phyloP scores from a whole-genome alignment of 495 filamentous ascomycete species.

The Sphaerosporella brunnea region DNA sequence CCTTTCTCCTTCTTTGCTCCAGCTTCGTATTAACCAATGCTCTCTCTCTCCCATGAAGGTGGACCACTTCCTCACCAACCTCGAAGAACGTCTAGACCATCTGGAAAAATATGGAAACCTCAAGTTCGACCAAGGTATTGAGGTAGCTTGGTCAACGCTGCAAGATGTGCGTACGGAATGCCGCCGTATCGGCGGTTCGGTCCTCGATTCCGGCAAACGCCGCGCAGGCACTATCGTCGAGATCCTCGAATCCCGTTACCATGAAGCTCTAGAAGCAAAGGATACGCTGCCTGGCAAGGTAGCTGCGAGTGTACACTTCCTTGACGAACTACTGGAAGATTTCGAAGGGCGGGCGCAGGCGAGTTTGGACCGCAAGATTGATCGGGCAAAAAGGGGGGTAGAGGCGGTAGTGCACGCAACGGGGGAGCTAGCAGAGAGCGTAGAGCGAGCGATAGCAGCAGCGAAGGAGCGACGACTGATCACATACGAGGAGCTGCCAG shows the following conservation, averaged over 20 bases:
- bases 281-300: constrained; percentile 84
- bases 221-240: constrained; percentile 80
- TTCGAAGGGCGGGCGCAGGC: constrained; percentile 68
- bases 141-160: constrained; percentile 63
- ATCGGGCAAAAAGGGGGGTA: constrained; percentile 53
- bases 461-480: constrained; percentile 72
- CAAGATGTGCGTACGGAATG: constrained; percentile 77
- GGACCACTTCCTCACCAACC: constrained; percentile 73
- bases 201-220: constrained; percentile 71
- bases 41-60: constrained; percentile 35
- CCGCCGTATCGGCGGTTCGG: constrained; percentile 73
- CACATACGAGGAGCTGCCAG: constrained; percentile 70
- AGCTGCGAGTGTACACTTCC: constrained; percentile 63
- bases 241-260: constrained; percentile 78
- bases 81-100: constrained; percentile 71
- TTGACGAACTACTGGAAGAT: constrained; percentile 67
- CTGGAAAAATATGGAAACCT: constrained; percentile 75
- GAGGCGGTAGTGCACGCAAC: constrained; percentile 76
- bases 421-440: constrained; percentile 55
- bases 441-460: constrained; percentile 59
- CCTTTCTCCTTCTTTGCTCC: not conserved
- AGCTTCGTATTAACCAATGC: not conserved
- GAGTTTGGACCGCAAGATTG: constrained; percentile 57
- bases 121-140: constrained; percentile 64
- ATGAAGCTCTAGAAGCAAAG: constrained; percentile 68